Evolutionary conservation across 2,329 filamentous ascomycete genomes (phyloP), one percentile per base, ranked within the genome.

Genomic region (Clonostachys rhizophaga): DNA sequence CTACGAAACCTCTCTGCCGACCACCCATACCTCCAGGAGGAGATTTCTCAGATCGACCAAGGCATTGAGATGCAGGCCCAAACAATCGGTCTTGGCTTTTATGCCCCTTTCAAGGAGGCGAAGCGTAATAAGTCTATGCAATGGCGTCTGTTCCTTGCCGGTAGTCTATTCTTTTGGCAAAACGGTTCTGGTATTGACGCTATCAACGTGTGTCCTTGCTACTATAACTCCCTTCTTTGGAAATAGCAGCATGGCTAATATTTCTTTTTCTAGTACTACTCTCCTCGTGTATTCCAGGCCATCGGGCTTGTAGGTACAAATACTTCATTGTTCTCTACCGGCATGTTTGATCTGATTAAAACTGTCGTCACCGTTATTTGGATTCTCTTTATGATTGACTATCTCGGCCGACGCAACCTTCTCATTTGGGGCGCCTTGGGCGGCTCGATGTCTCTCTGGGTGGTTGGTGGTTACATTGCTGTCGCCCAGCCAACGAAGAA

Each of bases 291-390:
- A 42, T 64, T 64, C 47, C 42, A 37, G 14, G 65, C 62, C 36
- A 64, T 74, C 35, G 70, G 70, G 5, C 60, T 72, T 45, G 62
- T 58, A 10, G 70, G 69, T 14, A 68, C 63, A 34, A 66, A 65
- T 54, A 64, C 62, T 2, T 55, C 61, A 18, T 65, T 73, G 46
- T 57, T 86, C 35, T 83, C 82, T 9, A 86, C 83, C 1, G 83
- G 83, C 20, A 76, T 87, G 45, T 87, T 86, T 51, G 83, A 83
- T 20, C 79, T 86, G 3, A 76, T 86, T 54, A 86, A 86, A 68
- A 84, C 82, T 0, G 67, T 76, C 6, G 67, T 83, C 49, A 86
- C 83, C 0, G 64, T 86, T 20, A 55, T 86, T 52, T 87, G 82
- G 78, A 70, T 86, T 6, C 66, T 86, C 36, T 79, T 77, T 60